Conservation (phyloP, 176 grass and related monocot genomes). For the Dactylis glomerata region DNA sequence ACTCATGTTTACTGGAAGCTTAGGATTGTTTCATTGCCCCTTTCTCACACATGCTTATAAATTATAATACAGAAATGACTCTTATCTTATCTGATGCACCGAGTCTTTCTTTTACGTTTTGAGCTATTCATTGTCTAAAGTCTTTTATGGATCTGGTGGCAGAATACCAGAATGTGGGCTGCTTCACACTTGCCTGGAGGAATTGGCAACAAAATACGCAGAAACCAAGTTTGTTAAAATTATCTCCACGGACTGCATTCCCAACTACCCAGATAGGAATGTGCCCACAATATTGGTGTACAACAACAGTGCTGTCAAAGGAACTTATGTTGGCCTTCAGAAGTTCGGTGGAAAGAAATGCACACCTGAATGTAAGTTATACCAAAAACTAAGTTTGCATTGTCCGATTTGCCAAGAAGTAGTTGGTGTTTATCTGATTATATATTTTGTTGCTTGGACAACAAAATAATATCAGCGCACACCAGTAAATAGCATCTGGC, state of each 20-base stretch:
- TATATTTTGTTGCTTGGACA: not conserved
- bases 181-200: slow-evolving; percentile 80
- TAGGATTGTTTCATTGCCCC: not conserved
- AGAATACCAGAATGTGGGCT: slow-evolving; percentile 86
- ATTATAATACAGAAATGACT: not conserved
- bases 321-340: slow-evolving; percentile 73
- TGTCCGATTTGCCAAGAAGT: not conserved
- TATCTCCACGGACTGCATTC: slow-evolving; percentile 92
- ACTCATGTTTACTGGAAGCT: not conserved
- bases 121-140: not conserved
- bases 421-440: not conserved
- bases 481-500: not conserved
- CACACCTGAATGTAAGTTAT: slow-evolving; percentile 90
- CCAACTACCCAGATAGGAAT: slow-evolving; percentile 87
- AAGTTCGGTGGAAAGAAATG: slow-evolving; percentile 80
- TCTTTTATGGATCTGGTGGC: slow-evolving; percentile 29
- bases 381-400: not conserved
- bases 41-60: not conserved
- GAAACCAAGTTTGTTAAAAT: slow-evolving; percentile 96
- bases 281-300: slow-evolving; percentile 98
- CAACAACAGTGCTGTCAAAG: slow-evolving; percentile 94
- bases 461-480: not conserved
- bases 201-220: slow-evolving; percentile 76
- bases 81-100: not conserved
- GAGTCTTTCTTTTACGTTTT: not conserved